Conservation (phyloP, 139 green algal species). For the Dunaliella primolecta region DNA sequence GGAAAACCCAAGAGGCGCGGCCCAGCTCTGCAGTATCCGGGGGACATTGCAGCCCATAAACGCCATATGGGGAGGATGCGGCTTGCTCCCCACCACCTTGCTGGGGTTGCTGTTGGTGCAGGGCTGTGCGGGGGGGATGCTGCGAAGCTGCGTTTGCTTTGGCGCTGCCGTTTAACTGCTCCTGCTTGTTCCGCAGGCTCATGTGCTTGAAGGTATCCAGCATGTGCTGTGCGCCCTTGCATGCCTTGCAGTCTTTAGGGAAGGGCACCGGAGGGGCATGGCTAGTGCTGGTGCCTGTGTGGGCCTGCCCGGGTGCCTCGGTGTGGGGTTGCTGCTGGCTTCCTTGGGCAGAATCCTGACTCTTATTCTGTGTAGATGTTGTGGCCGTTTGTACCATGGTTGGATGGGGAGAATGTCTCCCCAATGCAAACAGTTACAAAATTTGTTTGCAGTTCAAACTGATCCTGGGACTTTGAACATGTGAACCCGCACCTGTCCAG, state of each 20-base stretch:
- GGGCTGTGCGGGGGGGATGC: not conserved
- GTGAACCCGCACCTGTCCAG: too few species aligned
- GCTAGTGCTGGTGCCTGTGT: too few species aligned
- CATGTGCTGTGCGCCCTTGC: slow-evolving; percentile 5
- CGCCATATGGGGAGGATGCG: not conserved
- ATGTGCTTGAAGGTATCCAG: slow-evolving; percentile 11
- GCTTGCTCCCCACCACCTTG: not conserved
- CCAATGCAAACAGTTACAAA: too few species aligned
- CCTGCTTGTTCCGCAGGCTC: not conserved
- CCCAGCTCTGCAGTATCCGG: slow-evolving; percentile 49
- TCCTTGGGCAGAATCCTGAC: too few species aligned
- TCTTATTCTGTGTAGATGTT: too few species aligned
- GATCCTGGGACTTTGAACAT: too few species aligned
- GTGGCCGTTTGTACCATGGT: too few species aligned
- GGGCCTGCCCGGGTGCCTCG: not conserved
- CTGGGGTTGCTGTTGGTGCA: not conserved
- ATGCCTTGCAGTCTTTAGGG: slow-evolving; percentile 11
- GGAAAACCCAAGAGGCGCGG: slow-evolving; percentile 55
- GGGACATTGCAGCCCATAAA: slow-evolving; percentile 31
- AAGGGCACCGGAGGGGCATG: not conserved
- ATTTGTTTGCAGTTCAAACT: too few species aligned
- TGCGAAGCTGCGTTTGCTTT: not conserved
- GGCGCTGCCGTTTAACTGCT: not conserved
- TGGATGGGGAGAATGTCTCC: too few species aligned
- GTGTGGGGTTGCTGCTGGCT: not conserved